Evolutionary conservation across 306 rosid species (phyloP).

Genomic region (Cyclanthera cordifolia): DNA sequence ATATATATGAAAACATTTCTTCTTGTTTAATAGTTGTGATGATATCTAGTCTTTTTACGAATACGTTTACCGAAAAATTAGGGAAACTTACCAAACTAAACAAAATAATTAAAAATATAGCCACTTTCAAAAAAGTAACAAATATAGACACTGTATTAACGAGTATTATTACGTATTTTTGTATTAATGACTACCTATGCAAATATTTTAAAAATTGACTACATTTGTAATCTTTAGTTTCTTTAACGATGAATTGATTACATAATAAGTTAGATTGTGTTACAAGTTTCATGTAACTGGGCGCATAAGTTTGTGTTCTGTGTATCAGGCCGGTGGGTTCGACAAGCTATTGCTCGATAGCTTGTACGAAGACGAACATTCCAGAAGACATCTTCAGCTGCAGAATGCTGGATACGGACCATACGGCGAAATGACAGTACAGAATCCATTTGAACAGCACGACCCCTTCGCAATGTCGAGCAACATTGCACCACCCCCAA

Average conservation of each 20-base stretch:
- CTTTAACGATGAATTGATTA: not conserved
- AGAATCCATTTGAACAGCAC: constrained; percentile 38
- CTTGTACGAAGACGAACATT: constrained; percentile 68
- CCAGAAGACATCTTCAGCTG: constrained; percentile 72
- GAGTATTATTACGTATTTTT: too few species aligned
- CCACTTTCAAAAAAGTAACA: too few species aligned
- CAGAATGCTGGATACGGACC: constrained; percentile 72
- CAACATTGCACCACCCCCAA: constrained; percentile 50
- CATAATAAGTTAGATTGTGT: not conserved
- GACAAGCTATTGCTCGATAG: constrained; percentile 80
- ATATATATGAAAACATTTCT: too few species aligned
- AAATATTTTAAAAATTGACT: too few species aligned
- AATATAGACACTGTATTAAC: too few species aligned
- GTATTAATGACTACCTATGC: too few species aligned
- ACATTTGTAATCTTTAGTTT: too few species aligned
- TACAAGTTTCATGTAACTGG: not conserved
- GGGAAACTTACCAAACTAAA: too few species aligned
- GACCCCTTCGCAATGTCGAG: constrained; percentile 71
- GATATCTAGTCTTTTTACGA: not conserved
- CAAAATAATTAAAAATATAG: too few species aligned
- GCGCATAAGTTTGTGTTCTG: constrained; percentile 14
- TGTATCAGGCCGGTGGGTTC: constrained; percentile 79
- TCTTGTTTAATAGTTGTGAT: too few species aligned
- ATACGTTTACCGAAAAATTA: not conserved
- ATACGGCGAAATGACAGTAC: constrained; percentile 23